Percentiles rank a stretch among this genome's conserved stretches.
phyloP scores from a whole-genome alignment of 306 rosid genomes.

The Gleditsia sinensis region DNA sequence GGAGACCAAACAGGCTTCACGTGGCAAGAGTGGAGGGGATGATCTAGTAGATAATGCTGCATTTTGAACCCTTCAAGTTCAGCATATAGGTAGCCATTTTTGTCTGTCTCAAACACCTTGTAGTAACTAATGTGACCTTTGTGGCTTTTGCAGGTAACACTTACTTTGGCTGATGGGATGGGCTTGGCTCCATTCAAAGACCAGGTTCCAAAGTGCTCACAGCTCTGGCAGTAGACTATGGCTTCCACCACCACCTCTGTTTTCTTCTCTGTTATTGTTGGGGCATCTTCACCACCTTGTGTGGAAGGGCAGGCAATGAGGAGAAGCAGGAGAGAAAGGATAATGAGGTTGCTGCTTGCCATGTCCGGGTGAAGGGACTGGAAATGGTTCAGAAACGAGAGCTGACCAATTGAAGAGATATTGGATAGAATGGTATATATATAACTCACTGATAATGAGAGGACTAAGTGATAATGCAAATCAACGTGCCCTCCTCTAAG shows the following conservation, averaged over 20 bases:
- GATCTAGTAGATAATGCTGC: conserved; percentile 56
- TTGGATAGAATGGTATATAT: conserved; percentile 32
- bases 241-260: conserved; percentile 68
- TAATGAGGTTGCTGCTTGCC: conserved; percentile 48
- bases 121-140: conserved; percentile 66
- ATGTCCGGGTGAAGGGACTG: conserved; percentile 41
- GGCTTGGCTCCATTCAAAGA: conserved; percentile 71
- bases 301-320: conserved; percentile 42
- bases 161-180: conserved; percentile 68
- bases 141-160: conserved; percentile 76
- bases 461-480: conserved; percentile 4
- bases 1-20: conserved; percentile 82
- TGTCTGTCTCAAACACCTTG: conserved; percentile 67
- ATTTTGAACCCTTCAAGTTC: conserved; percentile 66
- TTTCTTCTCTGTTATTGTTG: conserved; percentile 38
- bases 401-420: conserved; percentile 25
- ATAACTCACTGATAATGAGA: background rate
- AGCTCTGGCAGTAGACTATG: conserved; percentile 80
- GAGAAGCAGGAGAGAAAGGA: conserved; percentile 48
- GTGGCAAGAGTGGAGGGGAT: conserved; percentile 78
- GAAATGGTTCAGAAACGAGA: conserved; percentile 15
- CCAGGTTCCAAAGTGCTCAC: conserved; percentile 67
- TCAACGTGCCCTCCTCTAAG: conserved; percentile 64
- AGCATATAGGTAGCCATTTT: conserved; percentile 72
- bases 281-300: conserved; percentile 30